Percentiles rank a stretch among this genome's conserved stretches.
phyloP scores from a whole-genome alignment of 2,329 filamentous ascomycete genomes.

The Aureobasidium pullulans region DNA sequence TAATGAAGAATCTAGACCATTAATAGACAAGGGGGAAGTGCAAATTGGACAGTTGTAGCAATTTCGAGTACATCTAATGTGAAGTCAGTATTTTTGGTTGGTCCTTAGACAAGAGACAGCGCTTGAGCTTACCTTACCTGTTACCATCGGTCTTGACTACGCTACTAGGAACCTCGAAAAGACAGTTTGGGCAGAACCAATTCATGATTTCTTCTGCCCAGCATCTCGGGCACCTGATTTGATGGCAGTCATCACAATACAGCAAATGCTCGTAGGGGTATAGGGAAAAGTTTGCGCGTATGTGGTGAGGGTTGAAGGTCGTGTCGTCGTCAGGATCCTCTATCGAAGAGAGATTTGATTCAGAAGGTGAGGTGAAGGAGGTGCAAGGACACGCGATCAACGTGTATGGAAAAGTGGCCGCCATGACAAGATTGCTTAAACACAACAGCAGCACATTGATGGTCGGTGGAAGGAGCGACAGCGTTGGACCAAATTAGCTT shows the following conservation, averaged over 20 bases:
- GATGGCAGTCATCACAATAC: constrained; percentile 95
- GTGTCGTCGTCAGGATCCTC: constrained; percentile 35
- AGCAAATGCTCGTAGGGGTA: constrained; percentile 90
- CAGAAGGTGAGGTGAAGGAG: constrained; percentile 23
- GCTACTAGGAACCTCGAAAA: constrained; percentile 93
- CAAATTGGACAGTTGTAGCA: constrained; percentile 95
- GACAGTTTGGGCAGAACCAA: constrained; percentile 89
- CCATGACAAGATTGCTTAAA: constrained; percentile 37
- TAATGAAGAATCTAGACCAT: constrained; percentile 55
- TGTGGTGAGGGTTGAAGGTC: constrained; percentile 78
- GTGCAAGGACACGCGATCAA: constrained; percentile 59
- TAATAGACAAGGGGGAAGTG: constrained; percentile 69
- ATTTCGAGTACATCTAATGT: constrained; percentile 60
- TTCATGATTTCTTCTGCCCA: constrained; percentile 89
- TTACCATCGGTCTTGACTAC: constrained; percentile 90
- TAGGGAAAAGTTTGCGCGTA: constrained; percentile 82
- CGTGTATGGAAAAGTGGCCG: constrained; percentile 51
- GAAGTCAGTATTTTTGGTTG: constrained; percentile 12
- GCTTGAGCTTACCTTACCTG: constrained; percentile 50
- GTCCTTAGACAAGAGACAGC: not conserved
- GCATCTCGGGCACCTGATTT: constrained; percentile 89
- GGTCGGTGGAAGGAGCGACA: not conserved
- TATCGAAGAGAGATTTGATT: not conserved
- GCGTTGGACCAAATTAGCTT: not conserved
- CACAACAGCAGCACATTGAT: not conserved